Conservation (phyloP, 2,329 filamentous ascomycete species). For the Colletotrichum sp. region DNA sequence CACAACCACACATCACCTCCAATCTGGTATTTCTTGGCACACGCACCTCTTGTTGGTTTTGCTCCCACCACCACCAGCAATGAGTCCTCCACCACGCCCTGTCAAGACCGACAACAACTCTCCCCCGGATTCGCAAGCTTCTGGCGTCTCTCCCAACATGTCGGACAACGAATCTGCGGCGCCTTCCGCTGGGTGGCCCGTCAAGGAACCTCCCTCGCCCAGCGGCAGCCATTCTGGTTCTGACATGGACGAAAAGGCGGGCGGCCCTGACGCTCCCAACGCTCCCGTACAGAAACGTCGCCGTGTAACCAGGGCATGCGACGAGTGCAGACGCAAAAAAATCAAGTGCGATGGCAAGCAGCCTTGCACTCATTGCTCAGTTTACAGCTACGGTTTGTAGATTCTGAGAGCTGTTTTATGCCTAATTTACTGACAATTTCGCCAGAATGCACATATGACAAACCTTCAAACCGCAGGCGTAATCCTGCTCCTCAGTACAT, state of each 20-base stretch:
- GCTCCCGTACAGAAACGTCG: conserved; percentile 76
- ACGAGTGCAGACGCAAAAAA: conserved; percentile 84
- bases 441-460: conserved; percentile 91
- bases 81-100: conserved; percentile 17
- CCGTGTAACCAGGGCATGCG: conserved; percentile 80
- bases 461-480: conserved; percentile 87
- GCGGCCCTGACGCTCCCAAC: conserved; percentile 38
- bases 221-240: conserved; percentile 50
- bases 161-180: conserved; percentile 48
- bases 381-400: conserved; percentile 94
- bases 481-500: conserved; percentile 94
- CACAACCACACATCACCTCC: conserved; percentile 13
- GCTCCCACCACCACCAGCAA: conserved; percentile 11
- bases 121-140: conserved; percentile 8
- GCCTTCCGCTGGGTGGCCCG: conserved; percentile 38
- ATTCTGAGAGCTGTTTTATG: background rate
- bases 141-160: conserved; percentile 40
- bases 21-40: background rate
- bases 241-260: conserved; percentile 41
- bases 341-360: conserved; percentile 89
- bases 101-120: conserved; percentile 20
- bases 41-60: background rate
- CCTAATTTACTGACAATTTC: conserved; percentile 25
- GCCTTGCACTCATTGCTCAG: conserved; percentile 93
- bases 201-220: conserved; percentile 41